Evolutionary conservation across 371 early-diverging fungal species (phyloP).

Genomic region (Haplosporangium sp.): DNA sequence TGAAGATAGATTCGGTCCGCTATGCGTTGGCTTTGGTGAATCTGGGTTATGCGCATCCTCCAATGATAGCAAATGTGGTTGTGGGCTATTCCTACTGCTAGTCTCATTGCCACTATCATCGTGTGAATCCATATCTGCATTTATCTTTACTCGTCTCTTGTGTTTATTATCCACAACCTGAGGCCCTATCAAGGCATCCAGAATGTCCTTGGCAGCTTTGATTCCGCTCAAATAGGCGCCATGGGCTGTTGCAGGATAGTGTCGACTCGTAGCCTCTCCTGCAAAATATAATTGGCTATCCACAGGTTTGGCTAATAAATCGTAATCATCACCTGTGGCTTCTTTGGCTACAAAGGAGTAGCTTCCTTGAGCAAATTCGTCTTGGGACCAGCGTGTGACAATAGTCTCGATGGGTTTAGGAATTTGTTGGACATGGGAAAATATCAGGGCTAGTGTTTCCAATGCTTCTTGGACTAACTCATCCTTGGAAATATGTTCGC

Average conservation of each 20-base stretch:
- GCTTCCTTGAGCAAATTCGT: conserved; percentile 53
- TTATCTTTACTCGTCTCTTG: not conserved
- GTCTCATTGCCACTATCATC: not conserved
- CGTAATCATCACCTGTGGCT: conserved; percentile 54
- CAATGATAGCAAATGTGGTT: conserved; percentile 16
- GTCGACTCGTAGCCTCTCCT: conserved; percentile 54
- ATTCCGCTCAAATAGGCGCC: conserved; percentile 54
- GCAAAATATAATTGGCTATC: conserved; percentile 53
- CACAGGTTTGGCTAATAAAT: conserved; percentile 35
- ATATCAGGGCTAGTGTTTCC: conserved; percentile 37
- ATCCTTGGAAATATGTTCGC: conserved; percentile 35
- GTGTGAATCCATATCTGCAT: not conserved
- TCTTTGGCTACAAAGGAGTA: conserved; percentile 53
- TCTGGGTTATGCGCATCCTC: conserved; percentile 22
- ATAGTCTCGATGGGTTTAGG: conserved; percentile 48
- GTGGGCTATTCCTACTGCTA: conserved; percentile 1
- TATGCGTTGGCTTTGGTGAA: not conserved
- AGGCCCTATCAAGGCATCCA: conserved; percentile 47
- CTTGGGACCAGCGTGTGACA: conserved; percentile 55
- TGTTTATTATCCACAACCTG: conserved; percentile 17
- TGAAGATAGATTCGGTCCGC: not conserved
- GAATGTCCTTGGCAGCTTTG: conserved; percentile 45
- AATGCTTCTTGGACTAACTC: conserved; percentile 41
- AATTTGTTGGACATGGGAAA: conserved; percentile 21
- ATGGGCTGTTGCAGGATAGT: conserved; percentile 55